phyloP scores from a whole-genome alignment of 495 filamentous ascomycete species.

The Haplographium delicatum region DNA sequence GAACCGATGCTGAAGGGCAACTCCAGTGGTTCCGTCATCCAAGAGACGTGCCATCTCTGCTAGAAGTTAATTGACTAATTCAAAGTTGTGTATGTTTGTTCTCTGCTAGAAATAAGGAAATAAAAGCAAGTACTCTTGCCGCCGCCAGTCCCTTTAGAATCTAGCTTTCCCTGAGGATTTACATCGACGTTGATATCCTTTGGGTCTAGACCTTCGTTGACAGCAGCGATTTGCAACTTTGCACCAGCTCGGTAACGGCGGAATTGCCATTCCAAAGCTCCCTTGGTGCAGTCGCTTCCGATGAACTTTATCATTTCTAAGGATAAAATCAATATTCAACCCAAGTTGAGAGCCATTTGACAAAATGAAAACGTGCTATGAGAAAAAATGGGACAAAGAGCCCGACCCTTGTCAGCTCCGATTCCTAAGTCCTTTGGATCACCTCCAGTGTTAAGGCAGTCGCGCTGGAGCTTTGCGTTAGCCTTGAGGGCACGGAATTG shows the following conservation, averaged over 20 bases:
- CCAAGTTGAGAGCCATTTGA: neutral
- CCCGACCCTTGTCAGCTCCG: constrained; percentile 9
- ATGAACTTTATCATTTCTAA: constrained; percentile 5
- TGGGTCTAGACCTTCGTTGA: neutral
- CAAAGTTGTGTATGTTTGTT: constrained; percentile 7
- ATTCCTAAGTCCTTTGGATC: constrained; percentile 20
- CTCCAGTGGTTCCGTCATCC: constrained; percentile 30
- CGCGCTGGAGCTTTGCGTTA: constrained; percentile 13
- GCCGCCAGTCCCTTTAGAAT: neutral
- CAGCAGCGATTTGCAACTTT: constrained; percentile 1
- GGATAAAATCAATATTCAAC: neutral
- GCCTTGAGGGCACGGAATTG: constrained; percentile 21
- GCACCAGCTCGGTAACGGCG: constrained; percentile 1
- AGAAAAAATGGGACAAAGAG: neutral
- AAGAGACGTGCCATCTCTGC: constrained; percentile 29
- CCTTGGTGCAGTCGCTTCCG: neutral
- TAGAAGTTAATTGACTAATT: constrained; percentile 12
- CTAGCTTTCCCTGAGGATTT: neutral
- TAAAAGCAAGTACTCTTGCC: neutral
- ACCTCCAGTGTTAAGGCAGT: constrained; percentile 9
- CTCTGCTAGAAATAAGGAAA: neutral
- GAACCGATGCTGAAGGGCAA: constrained; percentile 41
- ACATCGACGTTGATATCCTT: neutral
- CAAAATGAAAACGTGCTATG: neutral
- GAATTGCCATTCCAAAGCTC: neutral